phyloP scores from a whole-genome alignment of 1,284 basidiomycete genomes.

The Trametes versicolor region DNA sequence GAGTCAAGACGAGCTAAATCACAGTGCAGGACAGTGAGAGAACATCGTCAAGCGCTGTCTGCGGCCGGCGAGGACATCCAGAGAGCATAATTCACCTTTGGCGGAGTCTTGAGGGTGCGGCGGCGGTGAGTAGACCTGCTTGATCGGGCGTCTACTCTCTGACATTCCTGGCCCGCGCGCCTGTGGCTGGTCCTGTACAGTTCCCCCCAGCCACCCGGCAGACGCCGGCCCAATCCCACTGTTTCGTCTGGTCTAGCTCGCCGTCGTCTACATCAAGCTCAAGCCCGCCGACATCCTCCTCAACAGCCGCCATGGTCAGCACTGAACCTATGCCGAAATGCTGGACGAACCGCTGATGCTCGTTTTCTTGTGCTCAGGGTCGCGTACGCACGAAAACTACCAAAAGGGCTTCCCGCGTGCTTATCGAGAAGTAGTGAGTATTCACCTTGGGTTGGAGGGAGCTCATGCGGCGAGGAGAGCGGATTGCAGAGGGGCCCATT shows the following conservation, averaged over 20 bases:
- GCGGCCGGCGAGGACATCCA: conserved; percentile 26
- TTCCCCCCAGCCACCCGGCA: conserved; percentile 37
- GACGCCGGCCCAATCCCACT: conserved; percentile 28
- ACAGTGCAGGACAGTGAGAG: conserved; percentile 36
- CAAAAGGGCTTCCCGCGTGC: conserved; percentile 98
- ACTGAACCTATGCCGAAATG: conserved; percentile 17
- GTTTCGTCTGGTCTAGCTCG: conserved; percentile 32
- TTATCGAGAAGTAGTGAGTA: conserved; percentile 99
- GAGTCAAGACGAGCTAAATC: conserved; percentile 74
- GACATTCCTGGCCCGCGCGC: conserved; percentile 16
- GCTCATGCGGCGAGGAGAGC: conserved; percentile 3
- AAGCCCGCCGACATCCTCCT: conserved; percentile 41
- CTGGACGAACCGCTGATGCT: conserved; percentile 23
- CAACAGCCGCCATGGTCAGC: conserved; percentile 42
- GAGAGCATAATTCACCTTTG: conserved; percentile 48
- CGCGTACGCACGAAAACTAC: conserved; percentile 99
- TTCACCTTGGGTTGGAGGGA: conserved; percentile 28
- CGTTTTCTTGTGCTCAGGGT: conserved; percentile 68
- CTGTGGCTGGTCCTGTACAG: conserved; percentile 44
- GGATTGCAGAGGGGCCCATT: background rate
- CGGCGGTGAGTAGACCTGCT: conserved; percentile 33
- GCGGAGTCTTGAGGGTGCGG: conserved; percentile 41
- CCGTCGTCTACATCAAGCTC: conserved; percentile 37
- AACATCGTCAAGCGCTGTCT: conserved; percentile 41
- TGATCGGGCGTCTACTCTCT: conserved; percentile 18